Evolutionary conservation across 306 rosid genomes (phyloP), one percentile per base, ranked within the genome.

Genomic region (Ormosia emarginata): DNA sequence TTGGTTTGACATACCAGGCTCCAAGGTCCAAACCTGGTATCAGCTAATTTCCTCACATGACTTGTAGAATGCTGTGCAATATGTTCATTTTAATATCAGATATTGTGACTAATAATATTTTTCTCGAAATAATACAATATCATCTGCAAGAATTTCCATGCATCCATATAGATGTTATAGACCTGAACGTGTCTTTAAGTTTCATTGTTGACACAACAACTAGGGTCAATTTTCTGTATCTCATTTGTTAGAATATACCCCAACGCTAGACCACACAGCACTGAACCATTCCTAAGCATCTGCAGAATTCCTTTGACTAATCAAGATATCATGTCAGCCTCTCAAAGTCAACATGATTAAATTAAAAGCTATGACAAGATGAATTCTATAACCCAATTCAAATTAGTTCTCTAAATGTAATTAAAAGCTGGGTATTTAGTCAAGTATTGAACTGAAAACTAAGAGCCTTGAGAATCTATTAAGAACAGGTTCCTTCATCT

Each of bases 391-490:
- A 86, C 75, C 74, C 79, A 81, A 85, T 43, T 47, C 70, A 74
- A 62, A 82, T 71, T 24, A 77, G 39, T 53, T 68, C 91, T 63
- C 87, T 83, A 79, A 66, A 78, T 47, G 55, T 52, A 73, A 83
- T 47, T 32, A 34, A 78, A 85, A 58, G 67, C 49, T 44, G 53
- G 78, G 73, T 52, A 75, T 59, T 85, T 41, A 43, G 59, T 70
- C 36, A 78, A 71, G 67, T 46, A 69, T 66, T 80, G 63, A 85
- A 78, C 87, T 79, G 83, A 79, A 82, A 87, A 77, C 87, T 88
- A 87, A 56, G 71, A 52, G 80, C 66, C 75, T 56, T 41, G 67
- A 66, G 55, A 85, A 82, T 80, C 83, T 81, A 74, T 78, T 65
- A 66, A 58, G 82, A 76, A 63, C 84, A 83, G 50, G 81, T 77